Conservation (phyloP, 2,329 filamentous ascomycete genomes). For the Pseudogymnoascus sp. region DNA sequence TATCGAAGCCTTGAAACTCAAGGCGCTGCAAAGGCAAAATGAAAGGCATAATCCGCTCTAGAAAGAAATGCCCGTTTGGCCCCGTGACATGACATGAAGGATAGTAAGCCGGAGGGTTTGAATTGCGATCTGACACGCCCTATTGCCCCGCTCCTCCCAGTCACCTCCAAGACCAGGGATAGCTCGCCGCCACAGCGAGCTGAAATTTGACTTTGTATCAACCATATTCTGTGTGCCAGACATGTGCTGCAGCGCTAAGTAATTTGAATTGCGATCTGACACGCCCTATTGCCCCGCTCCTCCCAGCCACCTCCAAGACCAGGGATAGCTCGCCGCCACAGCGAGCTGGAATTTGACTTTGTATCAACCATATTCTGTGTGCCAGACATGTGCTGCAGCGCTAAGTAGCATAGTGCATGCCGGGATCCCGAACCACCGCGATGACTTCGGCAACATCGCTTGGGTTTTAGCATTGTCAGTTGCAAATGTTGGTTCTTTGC, state of each 20-base stretch:
- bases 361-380: not conserved
- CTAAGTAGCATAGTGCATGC: not conserved
- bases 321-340: not conserved
- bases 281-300: not conserved
- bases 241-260: not conserved
- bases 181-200: not conserved
- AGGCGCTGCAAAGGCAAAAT: not conserved
- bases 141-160: not conserved
- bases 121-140: not conserved
- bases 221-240: not conserved
- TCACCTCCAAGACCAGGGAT: not conserved
- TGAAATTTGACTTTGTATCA: not conserved
- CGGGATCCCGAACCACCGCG: not conserved
- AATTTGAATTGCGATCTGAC: conserved; percentile 1
- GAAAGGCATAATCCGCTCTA: not conserved
- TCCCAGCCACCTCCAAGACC: not conserved
- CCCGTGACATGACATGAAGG: not conserved
- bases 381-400: not conserved
- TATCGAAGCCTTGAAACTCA: not conserved
- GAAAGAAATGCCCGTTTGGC: not conserved
- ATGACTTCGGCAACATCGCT: not conserved
- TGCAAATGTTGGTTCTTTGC: not conserved
- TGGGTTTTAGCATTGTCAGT: not conserved
- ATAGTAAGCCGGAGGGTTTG: not conserved
- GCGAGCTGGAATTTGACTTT: not conserved